These are phyloP conservation scores for Macrolepiota albuminosa DNA, from an alignment of 768 basidiomycete genomes.

Conservation along the genomic window DNA sequence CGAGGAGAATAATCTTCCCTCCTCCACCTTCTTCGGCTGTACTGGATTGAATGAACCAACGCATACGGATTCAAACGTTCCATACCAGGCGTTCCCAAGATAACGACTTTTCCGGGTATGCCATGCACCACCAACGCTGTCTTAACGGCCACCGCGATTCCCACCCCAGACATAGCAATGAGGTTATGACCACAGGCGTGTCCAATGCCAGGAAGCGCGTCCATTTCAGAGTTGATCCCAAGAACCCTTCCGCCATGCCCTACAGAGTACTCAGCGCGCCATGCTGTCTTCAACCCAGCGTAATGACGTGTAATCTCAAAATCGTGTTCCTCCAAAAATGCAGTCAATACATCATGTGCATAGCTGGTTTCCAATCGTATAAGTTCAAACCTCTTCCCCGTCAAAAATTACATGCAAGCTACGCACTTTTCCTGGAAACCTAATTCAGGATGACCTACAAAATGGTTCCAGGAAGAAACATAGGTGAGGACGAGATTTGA, in stretches of 20 bases:
- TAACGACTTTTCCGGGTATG: conserved; percentile 61
- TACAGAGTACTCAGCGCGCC: conserved; percentile 67
- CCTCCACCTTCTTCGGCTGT: conserved; percentile 75
- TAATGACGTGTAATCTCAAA: conserved; percentile 72
- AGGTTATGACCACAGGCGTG: conserved; percentile 81
- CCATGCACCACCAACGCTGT: conserved; percentile 59
- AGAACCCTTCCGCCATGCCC: conserved; percentile 59
- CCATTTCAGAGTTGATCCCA: conserved; percentile 82
- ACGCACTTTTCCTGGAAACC: conserved; percentile 54
- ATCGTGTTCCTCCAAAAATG: conserved; percentile 62
- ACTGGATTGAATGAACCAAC: conserved; percentile 6
- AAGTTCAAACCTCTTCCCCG: neutral
- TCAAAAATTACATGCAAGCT: conserved; percentile 16
- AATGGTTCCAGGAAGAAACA: conserved; percentile 4
- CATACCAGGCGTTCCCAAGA: conserved; percentile 75
- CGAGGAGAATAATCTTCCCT: conserved; percentile 71
- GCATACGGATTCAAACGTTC: neutral
- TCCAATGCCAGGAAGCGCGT: conserved; percentile 53
- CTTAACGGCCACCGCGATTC: conserved; percentile 68
- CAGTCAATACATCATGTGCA: conserved; percentile 65
- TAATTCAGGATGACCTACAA: conserved; percentile 60
- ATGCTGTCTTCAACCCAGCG: conserved; percentile 69
- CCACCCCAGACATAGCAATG: conserved; percentile 75
- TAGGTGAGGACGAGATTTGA: neutral
- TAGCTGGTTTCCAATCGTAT: conserved; percentile 35